phyloP scores from a whole-genome alignment of 495 filamentous ascomycete genomes.

The Trichocladium uniseriatum region DNA sequence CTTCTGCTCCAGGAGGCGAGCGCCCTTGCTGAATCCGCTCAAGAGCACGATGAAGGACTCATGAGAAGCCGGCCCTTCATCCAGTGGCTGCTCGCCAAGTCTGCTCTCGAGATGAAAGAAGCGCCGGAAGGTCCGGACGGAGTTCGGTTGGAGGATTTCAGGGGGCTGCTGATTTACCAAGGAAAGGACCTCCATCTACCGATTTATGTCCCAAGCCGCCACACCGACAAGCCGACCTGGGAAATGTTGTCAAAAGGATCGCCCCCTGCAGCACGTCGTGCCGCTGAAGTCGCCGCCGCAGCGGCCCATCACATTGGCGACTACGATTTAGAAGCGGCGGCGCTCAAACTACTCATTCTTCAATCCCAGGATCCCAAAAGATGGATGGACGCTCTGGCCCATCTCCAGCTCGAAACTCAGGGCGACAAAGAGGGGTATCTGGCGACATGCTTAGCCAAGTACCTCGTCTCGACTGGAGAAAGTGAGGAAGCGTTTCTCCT shows the following conservation, averaged over 20 bases:
- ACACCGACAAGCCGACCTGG: slow-evolving; percentile 12
- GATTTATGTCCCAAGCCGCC: slow-evolving; percentile 10
- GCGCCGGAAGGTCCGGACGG: slow-evolving; percentile 1
- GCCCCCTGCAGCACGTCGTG: background rate
- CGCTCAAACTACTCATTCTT: slow-evolving; percentile 13
- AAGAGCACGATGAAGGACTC: slow-evolving; percentile 1
- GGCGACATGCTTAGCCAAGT: slow-evolving; percentile 15
- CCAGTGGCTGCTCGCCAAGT: slow-evolving; percentile 16
- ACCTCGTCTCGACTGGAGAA: background rate
- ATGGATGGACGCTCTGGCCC: slow-evolving; percentile 7
- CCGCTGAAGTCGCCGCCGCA: slow-evolving; percentile 8
- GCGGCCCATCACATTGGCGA: slow-evolving; percentile 13
- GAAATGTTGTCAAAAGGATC: slow-evolving; percentile 5
- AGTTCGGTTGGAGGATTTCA: slow-evolving; percentile 1
- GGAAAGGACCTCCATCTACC: slow-evolving; percentile 11
- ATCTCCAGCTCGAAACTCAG: slow-evolving; percentile 12
- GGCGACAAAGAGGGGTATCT: slow-evolving; percentile 16
- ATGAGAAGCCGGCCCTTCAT: slow-evolving; percentile 20
- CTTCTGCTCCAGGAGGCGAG: slow-evolving; percentile 7
- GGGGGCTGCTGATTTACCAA: slow-evolving; percentile 4
- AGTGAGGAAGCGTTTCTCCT: slow-evolving; percentile 3
- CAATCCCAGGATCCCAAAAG: slow-evolving; percentile 10
- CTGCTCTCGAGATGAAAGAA: slow-evolving; percentile 4
- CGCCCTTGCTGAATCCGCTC: slow-evolving; percentile 1
- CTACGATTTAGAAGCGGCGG: slow-evolving; percentile 8